Base-by-base conservation (phyloP, 1,284 basidiomycete genomes). In the Vanrija sp. region DNA sequence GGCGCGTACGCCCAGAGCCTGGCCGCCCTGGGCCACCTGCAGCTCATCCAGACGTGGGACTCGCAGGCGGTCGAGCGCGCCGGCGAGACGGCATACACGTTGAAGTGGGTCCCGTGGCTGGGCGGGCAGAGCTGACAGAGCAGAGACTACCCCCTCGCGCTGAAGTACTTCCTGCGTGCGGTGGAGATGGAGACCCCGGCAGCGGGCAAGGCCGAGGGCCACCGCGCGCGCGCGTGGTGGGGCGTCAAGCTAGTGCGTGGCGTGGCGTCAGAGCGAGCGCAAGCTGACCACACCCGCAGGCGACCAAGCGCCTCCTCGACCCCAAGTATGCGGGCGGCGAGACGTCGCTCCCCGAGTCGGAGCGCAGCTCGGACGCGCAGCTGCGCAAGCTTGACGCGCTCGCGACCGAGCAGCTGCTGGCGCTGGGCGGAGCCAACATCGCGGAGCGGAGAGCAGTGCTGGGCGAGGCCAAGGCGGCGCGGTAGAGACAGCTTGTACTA, bases 141-240 rank as follows among this genome's bases (percentile, higher is more conserved):
- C 83, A 9, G 86, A 81, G 78, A 82, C 69, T 74, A 91, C 25
- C 82, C 86, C 0, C 80, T 93, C 5, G 85, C 92, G 3, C 80
- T 91, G 58, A 91, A 91, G 73, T 86, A 86, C 78, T 93, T 86
- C 77, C 81, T 95, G 12, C 79, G 87, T 43, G 86, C 85, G 1
- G 80, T 89, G 15, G 93, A 96, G 70, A 91, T 94, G 87, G 83
- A 83, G 16, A 86, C 87, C 46, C 80, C 81, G 12, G 85, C 86
- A 44, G 49, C 25, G 72, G 43, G 75, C 69, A 10, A 15, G 19
- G 46, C 57, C 1, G 52, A 51, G 28, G 44, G 48, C 10, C 40
- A 55, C 19, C 64, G 57, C 14, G 69, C 68, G 5, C 63, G 74
- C 40, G 86, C 89, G 6, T 96, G 91, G 88, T 86, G 87, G 75